Evolutionary conservation across 106 monocot species (phyloP).

Genomic region (Dendrobium chrysotoxum): DNA sequence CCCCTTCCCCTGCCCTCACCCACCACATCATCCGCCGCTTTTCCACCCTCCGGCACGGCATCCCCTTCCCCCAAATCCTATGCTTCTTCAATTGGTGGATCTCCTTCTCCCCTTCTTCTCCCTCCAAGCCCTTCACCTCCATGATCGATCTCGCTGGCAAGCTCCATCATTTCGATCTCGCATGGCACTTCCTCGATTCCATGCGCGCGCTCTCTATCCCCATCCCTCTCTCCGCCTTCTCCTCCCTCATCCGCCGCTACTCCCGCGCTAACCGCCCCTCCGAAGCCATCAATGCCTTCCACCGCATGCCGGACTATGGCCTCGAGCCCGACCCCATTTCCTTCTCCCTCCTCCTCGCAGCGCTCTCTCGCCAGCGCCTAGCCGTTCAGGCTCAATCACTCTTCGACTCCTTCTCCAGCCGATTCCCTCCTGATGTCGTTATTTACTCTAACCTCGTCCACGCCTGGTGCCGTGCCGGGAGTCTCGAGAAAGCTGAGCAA

Average conservation of each 20-base stretch:
- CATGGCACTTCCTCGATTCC: slow-evolving; percentile 57
- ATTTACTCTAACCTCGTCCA: slow-evolving; percentile 70
- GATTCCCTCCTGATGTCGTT: slow-evolving; percentile 73
- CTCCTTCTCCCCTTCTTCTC: slow-evolving; percentile 15
- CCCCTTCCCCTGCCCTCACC: slow-evolving; percentile 32
- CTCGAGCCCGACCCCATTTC: slow-evolving; percentile 33
- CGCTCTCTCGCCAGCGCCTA: slow-evolving; percentile 53
- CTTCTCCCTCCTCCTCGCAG: slow-evolving; percentile 52
- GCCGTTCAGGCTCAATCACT: slow-evolving; percentile 72
- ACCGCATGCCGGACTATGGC: slow-evolving; percentile 63
- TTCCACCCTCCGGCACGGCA: slow-evolving; percentile 42
- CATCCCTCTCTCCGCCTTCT: slow-evolving; percentile 36
- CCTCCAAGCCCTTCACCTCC: slow-evolving; percentile 27
- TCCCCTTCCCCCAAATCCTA: slow-evolving; percentile 51
- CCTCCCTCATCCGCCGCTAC: slow-evolving; percentile 63
- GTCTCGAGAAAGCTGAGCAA: slow-evolving; percentile 63
- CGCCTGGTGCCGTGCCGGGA: slow-evolving; percentile 79
- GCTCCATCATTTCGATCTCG: slow-evolving; percentile 60
- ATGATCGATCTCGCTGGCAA: slow-evolving; percentile 85
- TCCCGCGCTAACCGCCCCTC: slow-evolving; percentile 52
- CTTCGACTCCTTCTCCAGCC: slow-evolving; percentile 44
- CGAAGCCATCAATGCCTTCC: slow-evolving; percentile 54
- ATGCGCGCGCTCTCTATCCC: slow-evolving; percentile 41
- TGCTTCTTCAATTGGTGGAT: slow-evolving; percentile 64
- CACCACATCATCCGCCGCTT: slow-evolving; percentile 40